These are phyloP conservation scores for Colletotrichum lentis DNA, from an alignment of 2,329 filamentous ascomycete species.

Conservation along the genomic window DNA sequence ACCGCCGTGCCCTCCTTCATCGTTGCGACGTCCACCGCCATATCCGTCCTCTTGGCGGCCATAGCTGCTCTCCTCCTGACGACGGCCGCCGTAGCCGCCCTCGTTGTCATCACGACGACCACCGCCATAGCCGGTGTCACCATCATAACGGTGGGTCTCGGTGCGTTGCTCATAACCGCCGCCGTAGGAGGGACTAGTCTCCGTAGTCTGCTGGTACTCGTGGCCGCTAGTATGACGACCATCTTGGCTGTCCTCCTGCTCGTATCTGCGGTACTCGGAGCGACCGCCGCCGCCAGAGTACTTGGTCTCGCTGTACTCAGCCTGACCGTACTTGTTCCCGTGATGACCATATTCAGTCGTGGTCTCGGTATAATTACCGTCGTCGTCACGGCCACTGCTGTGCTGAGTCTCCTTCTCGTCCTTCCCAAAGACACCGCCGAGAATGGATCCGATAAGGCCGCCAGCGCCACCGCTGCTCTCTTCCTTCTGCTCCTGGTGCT, in stretches of 20 bases:
- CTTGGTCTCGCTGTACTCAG: slow-evolving; percentile 66
- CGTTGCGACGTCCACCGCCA: slow-evolving; percentile 40
- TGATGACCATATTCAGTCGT: slow-evolving; percentile 69
- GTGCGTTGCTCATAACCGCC: slow-evolving; percentile 68
- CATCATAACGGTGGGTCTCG: slow-evolving; percentile 59
- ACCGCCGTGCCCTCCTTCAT: slow-evolving; percentile 39
- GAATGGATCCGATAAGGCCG: slow-evolving; percentile 73
- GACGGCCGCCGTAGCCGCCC: slow-evolving; percentile 39
- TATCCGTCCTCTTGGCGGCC: slow-evolving; percentile 37
- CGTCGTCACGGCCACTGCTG: slow-evolving; percentile 61
- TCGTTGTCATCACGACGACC: slow-evolving; percentile 39
- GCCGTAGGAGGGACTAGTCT: slow-evolving; percentile 60
- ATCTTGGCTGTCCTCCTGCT: slow-evolving; percentile 59
- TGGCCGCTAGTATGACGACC: slow-evolving; percentile 55
- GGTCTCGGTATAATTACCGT: slow-evolving; percentile 69
- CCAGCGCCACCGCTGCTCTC: slow-evolving; percentile 67
- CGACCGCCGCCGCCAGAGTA: slow-evolving; percentile 65
- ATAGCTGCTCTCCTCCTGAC: slow-evolving; percentile 38
- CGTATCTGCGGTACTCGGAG: slow-evolving; percentile 69
- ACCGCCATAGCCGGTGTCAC: slow-evolving; percentile 43
- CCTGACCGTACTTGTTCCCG: slow-evolving; percentile 66
- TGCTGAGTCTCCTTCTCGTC: slow-evolving; percentile 64
- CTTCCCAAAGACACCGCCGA: slow-evolving; percentile 67
- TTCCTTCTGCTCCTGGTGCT: slow-evolving; percentile 48
- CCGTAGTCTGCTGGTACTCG: slow-evolving; percentile 66